These are phyloP conservation scores for Cladosporium sp. DNA, from an alignment of 2,329 filamentous ascomycete species.

Conservation along the genomic window DNA sequence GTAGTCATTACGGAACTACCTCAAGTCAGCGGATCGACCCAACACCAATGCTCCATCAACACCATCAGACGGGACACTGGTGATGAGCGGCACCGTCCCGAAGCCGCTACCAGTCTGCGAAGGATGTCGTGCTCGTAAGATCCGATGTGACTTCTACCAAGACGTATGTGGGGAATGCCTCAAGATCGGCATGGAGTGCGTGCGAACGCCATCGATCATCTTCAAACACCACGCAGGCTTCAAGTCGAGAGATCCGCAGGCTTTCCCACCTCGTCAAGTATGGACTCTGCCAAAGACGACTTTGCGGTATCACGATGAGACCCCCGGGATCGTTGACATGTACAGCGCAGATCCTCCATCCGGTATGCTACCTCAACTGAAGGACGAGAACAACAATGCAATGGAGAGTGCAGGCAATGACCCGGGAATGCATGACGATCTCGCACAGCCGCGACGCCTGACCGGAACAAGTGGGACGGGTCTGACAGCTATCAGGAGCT, in stretches of 20 bases:
- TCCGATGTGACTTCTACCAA: slow-evolving; percentile 15
- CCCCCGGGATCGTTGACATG: neutral
- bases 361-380: neutral
- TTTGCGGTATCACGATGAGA: slow-evolving; percentile 15
- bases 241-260: neutral
- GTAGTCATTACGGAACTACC: neutral
- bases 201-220: slow-evolving; percentile 13
- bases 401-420: neutral
- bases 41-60: neutral
- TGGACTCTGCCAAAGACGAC: slow-evolving; percentile 3
- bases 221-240: slow-evolving; percentile 15
- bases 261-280: slow-evolving; percentile 3
- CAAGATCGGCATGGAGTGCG: slow-evolving; percentile 15
- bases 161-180: slow-evolving; percentile 15
- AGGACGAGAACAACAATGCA: neutral
- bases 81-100: slow-evolving; percentile 2
- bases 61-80: neutral
- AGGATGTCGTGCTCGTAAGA: slow-evolving; percentile 16
- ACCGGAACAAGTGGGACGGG: neutral
- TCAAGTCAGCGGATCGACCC: neutral
- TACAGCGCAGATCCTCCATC: neutral
- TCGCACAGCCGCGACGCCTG: neutral
- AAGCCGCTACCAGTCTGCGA: slow-evolving; percentile 16
- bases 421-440: neutral
- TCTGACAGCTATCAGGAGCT: neutral